A percentile compares a stretch with the other conserved stretches of the same genome.
Conservation (phyloP, 345 rosid genomes). For the Acer saccharum region DNA sequence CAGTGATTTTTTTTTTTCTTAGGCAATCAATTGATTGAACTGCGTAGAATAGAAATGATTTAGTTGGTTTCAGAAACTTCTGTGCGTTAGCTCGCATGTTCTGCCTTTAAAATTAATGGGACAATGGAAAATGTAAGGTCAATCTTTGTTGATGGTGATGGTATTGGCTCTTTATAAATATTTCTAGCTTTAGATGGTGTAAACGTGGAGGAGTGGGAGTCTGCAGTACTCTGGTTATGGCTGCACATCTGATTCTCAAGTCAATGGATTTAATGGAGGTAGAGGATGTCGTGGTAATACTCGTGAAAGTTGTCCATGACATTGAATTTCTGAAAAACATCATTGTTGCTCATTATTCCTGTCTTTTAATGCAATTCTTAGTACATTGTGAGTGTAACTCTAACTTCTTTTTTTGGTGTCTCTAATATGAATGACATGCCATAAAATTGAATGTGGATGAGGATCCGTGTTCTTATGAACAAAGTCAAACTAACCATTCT, state of each 20-base stretch:
- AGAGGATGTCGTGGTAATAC: background rate
- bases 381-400: background rate
- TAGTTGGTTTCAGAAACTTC: constrained; percentile 5
- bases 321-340: background rate
- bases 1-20: background rate
- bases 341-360: background rate
- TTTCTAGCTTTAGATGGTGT: background rate
- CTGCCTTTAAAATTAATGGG: background rate
- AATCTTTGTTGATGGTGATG: background rate
- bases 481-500: background rate
- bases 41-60: background rate
- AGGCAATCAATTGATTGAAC: background rate
- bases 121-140: background rate
- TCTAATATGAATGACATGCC: background rate
- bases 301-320: background rate
- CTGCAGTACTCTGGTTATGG: background rate
- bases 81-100: background rate
- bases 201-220: background rate
- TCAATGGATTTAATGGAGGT: background rate
- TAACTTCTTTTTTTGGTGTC: background rate
- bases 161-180: background rate
- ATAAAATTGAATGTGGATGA: background rate
- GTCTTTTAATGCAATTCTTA: background rate
- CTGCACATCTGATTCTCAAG: background rate
- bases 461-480: background rate